Percentiles rank a stretch among this genome's conserved stretches.
Evolutionary conservation across 768 basidiomycete species (phyloP).

Genomic region (Calocera viscosa): DNA sequence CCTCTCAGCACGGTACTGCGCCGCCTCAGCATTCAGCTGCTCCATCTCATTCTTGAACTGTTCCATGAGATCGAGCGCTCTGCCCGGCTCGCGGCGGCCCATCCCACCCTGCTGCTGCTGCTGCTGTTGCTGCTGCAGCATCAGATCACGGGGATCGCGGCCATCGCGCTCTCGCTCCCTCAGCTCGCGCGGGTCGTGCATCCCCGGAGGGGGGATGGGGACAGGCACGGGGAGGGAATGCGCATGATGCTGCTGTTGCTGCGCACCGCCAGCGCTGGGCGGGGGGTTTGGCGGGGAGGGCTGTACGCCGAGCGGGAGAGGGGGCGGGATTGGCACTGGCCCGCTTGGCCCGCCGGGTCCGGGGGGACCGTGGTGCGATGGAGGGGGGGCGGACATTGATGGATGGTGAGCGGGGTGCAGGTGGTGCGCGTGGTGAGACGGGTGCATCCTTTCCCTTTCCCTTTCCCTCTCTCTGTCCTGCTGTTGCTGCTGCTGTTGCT

Average conservation of each 20-base stretch:
- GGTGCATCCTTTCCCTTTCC: not conserved
- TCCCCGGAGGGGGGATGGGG: not conserved
- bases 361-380: not conserved
- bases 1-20: not conserved
- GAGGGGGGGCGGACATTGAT: not conserved
- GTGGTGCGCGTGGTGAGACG: not conserved
- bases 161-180: not conserved
- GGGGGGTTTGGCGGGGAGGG: not conserved
- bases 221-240: not conserved
- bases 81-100: not conserved
- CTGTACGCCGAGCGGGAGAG: not conserved
- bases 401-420: not conserved
- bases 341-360: not conserved
- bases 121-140: too few species aligned
- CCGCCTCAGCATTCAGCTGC: not conserved
- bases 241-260: conserved; percentile 4
- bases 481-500: not conserved
- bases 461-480: not conserved
- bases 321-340: not conserved
- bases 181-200: conserved; percentile 1
- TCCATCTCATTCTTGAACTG: not conserved
- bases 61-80: not conserved
- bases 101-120: not conserved
- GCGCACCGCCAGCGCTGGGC: not conserved
- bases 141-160: not conserved